These are phyloP conservation scores for Candida ulmi DNA, from an alignment of 805 yeast genomes.

Conservation along the genomic window DNA sequence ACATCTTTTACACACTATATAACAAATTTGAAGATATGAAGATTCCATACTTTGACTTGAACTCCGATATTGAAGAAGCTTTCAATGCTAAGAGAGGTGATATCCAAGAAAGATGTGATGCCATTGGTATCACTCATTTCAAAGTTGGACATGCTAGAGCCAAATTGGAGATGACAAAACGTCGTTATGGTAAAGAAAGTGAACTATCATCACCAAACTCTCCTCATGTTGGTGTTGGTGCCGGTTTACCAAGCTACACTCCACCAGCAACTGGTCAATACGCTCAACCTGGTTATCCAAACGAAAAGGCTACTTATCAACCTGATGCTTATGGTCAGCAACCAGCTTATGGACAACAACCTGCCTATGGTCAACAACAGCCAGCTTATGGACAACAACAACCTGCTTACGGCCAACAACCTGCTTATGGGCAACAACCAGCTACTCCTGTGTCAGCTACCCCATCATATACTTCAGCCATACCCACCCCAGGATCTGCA, in stretches of 20 bases:
- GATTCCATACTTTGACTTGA: conserved; percentile 90
- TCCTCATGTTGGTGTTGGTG: conserved; percentile 16
- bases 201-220: conserved; percentile 27
- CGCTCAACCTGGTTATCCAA: conserved; percentile 25
- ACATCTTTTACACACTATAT: conserved; percentile 90
- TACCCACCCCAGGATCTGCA: conserved; percentile 31
- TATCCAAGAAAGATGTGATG: conserved; percentile 84
- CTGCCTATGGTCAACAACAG: conserved; percentile 20
- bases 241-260: conserved; percentile 32
- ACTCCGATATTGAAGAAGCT: conserved; percentile 77
- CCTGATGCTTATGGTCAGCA: conserved; percentile 18
- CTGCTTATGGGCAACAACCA: conserved; percentile 18
- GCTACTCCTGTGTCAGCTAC: conserved; percentile 29
- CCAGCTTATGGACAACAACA: conserved; percentile 16
- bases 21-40: conserved; percentile 92
- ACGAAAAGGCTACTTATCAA: conserved; percentile 24
- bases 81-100: conserved; percentile 81
- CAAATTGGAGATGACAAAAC: conserved; percentile 77
- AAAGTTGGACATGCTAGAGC: conserved; percentile 82
- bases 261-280: conserved; percentile 26
- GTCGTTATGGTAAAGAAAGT: conserved; percentile 54
- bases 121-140: conserved; percentile 86
- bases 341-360: conserved; percentile 19
- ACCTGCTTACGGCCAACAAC: conserved; percentile 19
- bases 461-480: conserved; percentile 14